Percentiles rank a stretch among this genome's conserved stretches.
phyloP scores from a whole-genome alignment of 192 early-diverging fungal species.

The Podila horticola region DNA sequence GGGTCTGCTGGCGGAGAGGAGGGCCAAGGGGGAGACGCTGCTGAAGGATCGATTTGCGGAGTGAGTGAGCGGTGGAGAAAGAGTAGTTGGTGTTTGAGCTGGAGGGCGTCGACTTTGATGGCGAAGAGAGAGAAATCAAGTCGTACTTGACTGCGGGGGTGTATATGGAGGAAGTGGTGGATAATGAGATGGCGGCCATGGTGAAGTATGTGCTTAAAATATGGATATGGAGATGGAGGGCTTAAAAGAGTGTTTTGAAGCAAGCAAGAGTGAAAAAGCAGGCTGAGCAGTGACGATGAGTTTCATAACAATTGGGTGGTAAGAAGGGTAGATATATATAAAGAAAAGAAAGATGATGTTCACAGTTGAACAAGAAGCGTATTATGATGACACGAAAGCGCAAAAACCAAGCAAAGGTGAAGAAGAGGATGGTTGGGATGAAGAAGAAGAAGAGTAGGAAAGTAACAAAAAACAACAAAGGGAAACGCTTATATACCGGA shows the following conservation, averaged over 20 bases:
- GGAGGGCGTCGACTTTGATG: neutral
- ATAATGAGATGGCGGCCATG: constrained; percentile 42
- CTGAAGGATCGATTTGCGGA: constrained; percentile 22
- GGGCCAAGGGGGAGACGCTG: constrained; percentile 32
- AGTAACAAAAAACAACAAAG: neutral
- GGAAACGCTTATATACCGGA: constrained; percentile 1
- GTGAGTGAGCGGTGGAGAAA: constrained; percentile 7
- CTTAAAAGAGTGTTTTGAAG: neutral
- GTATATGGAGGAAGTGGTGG: constrained; percentile 25
- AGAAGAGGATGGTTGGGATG: neutral
- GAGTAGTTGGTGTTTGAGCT: neutral
- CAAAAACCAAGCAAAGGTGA: neutral
- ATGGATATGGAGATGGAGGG: neutral
- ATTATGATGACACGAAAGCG: neutral
- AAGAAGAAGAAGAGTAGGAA: neutral
- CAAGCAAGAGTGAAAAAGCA: neutral
- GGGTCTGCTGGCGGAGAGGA: constrained; percentile 10
- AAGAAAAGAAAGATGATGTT: neutral
- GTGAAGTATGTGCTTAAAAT: neutral
- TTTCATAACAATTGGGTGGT: neutral
- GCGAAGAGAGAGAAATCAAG: constrained; percentile 25
- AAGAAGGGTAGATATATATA: neutral
- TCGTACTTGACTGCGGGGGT: constrained; percentile 37
- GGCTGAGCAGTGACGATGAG: neutral
- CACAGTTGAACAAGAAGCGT: neutral